Base-by-base conservation (phyloP, 2,329 filamentous ascomycete genomes). In the Zymoseptoria tritici region DNA sequence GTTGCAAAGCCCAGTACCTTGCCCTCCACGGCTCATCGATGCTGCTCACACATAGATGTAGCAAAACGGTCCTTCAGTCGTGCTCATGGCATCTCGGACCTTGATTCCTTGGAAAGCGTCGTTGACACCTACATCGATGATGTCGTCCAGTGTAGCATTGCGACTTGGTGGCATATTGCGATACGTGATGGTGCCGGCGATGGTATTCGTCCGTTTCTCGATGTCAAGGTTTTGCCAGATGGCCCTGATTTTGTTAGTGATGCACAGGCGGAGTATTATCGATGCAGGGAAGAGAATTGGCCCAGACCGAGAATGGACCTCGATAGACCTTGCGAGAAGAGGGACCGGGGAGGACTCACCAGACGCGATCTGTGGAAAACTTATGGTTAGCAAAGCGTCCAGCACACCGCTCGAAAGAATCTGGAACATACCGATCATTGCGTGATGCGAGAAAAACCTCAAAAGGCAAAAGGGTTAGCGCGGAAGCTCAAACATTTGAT, bases 151-250 rank as follows among this genome's bases (percentile, higher is more conserved):
- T 2, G 61, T 65, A 4, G 60, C 53, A 46, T 65, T 62, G 8
- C 59, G 21, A 36, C 57, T 60, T 9, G 62, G 62, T 21, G 62
- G 62, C 0, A 3, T 26, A 26, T 64, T 64, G 20, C 61, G 61
- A 11, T 55, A 49, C 3, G 62, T 64, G 1, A 58, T 54, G 16
- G 62, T 64, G 19, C 60, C 61, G 9, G 29, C 62, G 22, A 64
- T 60, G 9, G 59, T 59, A 9, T 57, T 52, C n/a, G 31, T n/a
- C 49, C 78, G 70, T 4, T 69, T 69, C 52, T 66, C 60, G 19
- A 73, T 60, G 55, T 80, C 73, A 49, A 73, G 66, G 58, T 76
- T 77, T 66, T 82, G 79, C 80, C 80, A 83, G 5, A 77, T 79
- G 73, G 75, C 78, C 70, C 73, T 82, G 1, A 75, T 63, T 1